Conservation (phyloP, 768 basidiomycete genomes). For the Russula sp. region DNA sequence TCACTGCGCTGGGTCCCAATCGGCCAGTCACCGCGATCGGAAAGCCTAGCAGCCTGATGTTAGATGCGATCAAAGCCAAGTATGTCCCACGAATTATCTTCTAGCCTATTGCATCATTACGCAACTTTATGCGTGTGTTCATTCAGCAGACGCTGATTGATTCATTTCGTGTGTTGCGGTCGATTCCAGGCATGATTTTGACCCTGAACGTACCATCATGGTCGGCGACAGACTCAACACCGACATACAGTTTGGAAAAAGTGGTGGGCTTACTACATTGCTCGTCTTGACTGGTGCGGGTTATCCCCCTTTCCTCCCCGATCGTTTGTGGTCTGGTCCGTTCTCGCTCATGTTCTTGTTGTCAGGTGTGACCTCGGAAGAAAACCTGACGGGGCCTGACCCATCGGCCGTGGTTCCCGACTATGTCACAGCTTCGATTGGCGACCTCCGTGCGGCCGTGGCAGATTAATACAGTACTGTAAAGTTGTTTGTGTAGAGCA, state of each 20-base stretch:
- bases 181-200: slow-evolving; percentile 64
- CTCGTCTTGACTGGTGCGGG: slow-evolving; percentile 83
- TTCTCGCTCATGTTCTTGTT: neutral
- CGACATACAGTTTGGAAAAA: slow-evolving; percentile 89
- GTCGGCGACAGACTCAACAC: slow-evolving; percentile 93
- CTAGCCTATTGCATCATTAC: neutral
- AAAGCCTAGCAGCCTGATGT: slow-evolving; percentile 87
- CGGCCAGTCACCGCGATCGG: slow-evolving; percentile 74
- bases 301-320: neutral
- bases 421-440: slow-evolving; percentile 74
- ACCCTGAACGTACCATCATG: slow-evolving; percentile 87
- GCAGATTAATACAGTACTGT: neutral
- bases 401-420: slow-evolving; percentile 70
- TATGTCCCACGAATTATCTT: slow-evolving; percentile 26
- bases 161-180: neutral
- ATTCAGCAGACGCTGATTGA: slow-evolving; percentile 3
- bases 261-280: slow-evolving; percentile 77
- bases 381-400: slow-evolving; percentile 63
- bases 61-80: slow-evolving; percentile 86
- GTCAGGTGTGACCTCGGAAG: slow-evolving; percentile 68
- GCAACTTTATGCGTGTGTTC: slow-evolving; percentile 1
- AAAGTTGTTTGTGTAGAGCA: neutral
- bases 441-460: slow-evolving; percentile 49
- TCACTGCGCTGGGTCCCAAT: slow-evolving; percentile 49
- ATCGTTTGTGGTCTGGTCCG: too few species aligned